Evolutionary conservation across 495 filamentous ascomycete species (phyloP).

Genomic region (Chaetomium cochliodes): DNA sequence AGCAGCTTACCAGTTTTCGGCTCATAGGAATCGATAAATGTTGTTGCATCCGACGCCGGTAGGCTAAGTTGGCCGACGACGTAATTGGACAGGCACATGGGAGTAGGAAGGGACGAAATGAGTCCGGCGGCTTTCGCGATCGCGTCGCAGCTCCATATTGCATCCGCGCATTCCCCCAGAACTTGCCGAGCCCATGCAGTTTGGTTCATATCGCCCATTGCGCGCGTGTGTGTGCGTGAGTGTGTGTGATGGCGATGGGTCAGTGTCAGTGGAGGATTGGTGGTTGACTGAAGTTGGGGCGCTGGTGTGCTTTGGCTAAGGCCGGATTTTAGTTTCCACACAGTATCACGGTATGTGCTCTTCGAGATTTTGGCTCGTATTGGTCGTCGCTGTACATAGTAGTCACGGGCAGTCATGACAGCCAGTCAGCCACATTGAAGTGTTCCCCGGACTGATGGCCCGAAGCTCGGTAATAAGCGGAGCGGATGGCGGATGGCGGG

Average conservation of each 20-base stretch:
- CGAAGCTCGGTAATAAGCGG: slow-evolving; percentile 24
- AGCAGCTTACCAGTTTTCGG: slow-evolving; percentile 29
- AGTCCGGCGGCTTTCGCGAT: slow-evolving; percentile 22
- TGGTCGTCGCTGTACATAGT: too few relatives aligned
- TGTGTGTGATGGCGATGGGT: neutral
- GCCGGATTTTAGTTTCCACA: too few relatives aligned
- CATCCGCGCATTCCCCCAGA: neutral
- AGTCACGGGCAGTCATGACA: too few relatives aligned
- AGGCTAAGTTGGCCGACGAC: slow-evolving; percentile 18
- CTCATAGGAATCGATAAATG: slow-evolving; percentile 24
- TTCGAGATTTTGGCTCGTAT: too few relatives aligned
- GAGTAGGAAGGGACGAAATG: neutral
- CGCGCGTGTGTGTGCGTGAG: neutral
- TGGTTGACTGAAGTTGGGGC: too few relatives aligned
- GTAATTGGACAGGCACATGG: slow-evolving; percentile 22
- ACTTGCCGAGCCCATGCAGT: neutral
- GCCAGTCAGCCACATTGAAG: too few relatives aligned
- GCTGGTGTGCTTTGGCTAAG: too few relatives aligned
- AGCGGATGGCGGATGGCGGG: slow-evolving; percentile 27
- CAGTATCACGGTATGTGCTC: too few relatives aligned
- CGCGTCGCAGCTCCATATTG: slow-evolving; percentile 22
- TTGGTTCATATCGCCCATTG: neutral
- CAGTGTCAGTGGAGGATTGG: too few relatives aligned
- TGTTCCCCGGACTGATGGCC: too few relatives aligned
- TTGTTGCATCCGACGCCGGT: neutral